Percentiles rank a stretch among this genome's conserved stretches.
Conservation (phyloP, 2,329 filamentous ascomycete species). For the Phialophora chinensis region DNA sequence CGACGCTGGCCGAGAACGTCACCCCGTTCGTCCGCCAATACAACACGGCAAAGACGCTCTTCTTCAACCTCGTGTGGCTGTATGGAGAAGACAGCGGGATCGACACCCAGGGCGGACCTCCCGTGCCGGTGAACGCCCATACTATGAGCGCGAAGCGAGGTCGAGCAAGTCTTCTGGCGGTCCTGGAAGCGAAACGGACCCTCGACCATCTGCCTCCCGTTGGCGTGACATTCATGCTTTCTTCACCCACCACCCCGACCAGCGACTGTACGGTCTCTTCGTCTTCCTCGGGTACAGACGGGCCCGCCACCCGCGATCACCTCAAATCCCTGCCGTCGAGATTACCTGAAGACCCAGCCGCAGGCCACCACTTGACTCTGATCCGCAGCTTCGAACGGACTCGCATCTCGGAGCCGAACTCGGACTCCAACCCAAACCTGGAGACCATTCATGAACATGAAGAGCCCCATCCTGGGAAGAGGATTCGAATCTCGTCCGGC, state of each 20-base stretch:
- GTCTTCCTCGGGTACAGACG: background rate
- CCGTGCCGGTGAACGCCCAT: constrained; percentile 14
- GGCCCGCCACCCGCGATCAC: background rate
- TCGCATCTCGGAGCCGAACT: constrained; percentile 1
- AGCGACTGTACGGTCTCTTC: background rate
- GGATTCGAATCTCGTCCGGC: constrained; percentile 18
- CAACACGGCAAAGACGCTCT: constrained; percentile 28
- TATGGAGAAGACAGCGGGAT: constrained; percentile 33
- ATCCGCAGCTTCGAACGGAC: constrained; percentile 20
- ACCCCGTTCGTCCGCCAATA: constrained; percentile 31
- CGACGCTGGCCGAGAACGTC: constrained; percentile 30
- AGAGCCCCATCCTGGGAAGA: constrained; percentile 26
- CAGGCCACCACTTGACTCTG: background rate
- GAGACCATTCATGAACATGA: constrained; percentile 31
- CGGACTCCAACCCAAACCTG: constrained; percentile 22
- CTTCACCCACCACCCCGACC: background rate
- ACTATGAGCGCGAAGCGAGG: constrained; percentile 17
- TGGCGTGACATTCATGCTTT: background rate
- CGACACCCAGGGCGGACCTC: constrained; percentile 28
- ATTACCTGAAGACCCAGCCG: background rate
- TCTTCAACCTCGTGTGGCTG: constrained; percentile 33
- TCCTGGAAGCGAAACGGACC: constrained; percentile 17
- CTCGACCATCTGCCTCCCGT: constrained; percentile 16
- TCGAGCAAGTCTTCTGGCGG: constrained; percentile 23
- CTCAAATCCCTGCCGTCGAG: background rate